These are phyloP conservation scores for Claviceps capensis DNA, from an alignment of 2,329 filamentous ascomycete species.

Conservation along the genomic window DNA sequence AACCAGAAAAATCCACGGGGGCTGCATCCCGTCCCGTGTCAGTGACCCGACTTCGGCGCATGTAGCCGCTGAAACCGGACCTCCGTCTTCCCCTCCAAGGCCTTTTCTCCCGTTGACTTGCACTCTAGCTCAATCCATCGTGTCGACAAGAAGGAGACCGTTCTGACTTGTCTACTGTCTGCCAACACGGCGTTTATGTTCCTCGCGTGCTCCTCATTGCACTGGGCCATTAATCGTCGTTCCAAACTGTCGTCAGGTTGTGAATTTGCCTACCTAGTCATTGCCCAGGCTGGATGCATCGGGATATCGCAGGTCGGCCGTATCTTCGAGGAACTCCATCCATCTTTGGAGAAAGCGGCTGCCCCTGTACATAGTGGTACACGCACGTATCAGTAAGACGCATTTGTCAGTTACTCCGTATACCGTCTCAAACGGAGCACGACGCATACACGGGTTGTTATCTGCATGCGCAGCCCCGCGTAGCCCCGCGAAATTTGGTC, in stretches of 20 bases:
- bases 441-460: not conserved
- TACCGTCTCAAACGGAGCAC: not conserved
- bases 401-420: not conserved
- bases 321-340: slow-evolving; percentile 84
- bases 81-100: not conserved
- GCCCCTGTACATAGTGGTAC: slow-evolving; percentile 39
- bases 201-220: not conserved
- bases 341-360: slow-evolving; percentile 75
- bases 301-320: slow-evolving; percentile 82
- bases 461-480: too few species aligned
- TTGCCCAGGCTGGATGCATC: slow-evolving; percentile 36
- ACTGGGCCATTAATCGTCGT: not conserved
- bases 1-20: not conserved
- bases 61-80: not conserved
- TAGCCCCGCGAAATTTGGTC: not conserved
- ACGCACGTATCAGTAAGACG: not conserved
- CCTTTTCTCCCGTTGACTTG: not conserved
- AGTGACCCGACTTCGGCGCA: not conserved
- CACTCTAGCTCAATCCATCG: not conserved
- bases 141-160: not conserved
- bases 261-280: slow-evolving; percentile 2
- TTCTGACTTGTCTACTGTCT: not conserved
- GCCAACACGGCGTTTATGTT: not conserved
- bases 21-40: not conserved
- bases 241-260: too few species aligned